A percentile compares a stretch with the other conserved stretches of the same genome.
These are phyloP conservation scores for Cenchrus americanus DNA, from an alignment of 176 grass and related monocot genomes.

Conservation along the genomic window DNA sequence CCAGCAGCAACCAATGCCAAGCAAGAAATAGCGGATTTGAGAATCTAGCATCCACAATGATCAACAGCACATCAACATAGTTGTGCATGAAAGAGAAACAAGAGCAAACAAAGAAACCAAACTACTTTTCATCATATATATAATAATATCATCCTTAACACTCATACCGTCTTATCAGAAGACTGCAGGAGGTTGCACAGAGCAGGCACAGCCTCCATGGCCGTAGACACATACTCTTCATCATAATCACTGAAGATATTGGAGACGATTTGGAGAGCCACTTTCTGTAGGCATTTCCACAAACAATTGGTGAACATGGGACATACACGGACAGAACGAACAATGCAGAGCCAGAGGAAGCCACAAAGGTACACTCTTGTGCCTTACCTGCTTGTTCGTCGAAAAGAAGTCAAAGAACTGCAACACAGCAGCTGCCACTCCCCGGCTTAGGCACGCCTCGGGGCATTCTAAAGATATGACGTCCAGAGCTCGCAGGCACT, in stretches of 20 bases:
- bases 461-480: slow-evolving; percentile 40
- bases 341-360: neutral
- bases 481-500: slow-evolving; percentile 64
- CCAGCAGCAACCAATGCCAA: slow-evolving; percentile 32
- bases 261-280: slow-evolving; percentile 47
- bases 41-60: slow-evolving; percentile 38
- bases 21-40: slow-evolving; percentile 45
- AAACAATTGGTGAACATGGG: slow-evolving; percentile 31
- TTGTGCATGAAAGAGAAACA: neutral
- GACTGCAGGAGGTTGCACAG: slow-evolving; percentile 63
- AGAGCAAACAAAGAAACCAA: neutral
- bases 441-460: slow-evolving; percentile 37
- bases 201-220: slow-evolving; percentile 51
- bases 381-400: slow-evolving; percentile 39
- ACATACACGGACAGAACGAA: neutral
- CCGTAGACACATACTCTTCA: slow-evolving; percentile 22
- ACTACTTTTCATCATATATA: too few relatives aligned
- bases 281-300: slow-evolving; percentile 48
- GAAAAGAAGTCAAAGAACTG: slow-evolving; percentile 61
- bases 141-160: neutral
- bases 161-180: slow-evolving; percentile 41
- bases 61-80: slow-evolving; percentile 9
- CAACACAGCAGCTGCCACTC: slow-evolving; percentile 57
- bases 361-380: neutral
- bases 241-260: slow-evolving; percentile 14